These are phyloP conservation scores for Sporisorium reilianum DNA, from an alignment of 1,284 basidiomycete species.

Conservation along the genomic window DNA sequence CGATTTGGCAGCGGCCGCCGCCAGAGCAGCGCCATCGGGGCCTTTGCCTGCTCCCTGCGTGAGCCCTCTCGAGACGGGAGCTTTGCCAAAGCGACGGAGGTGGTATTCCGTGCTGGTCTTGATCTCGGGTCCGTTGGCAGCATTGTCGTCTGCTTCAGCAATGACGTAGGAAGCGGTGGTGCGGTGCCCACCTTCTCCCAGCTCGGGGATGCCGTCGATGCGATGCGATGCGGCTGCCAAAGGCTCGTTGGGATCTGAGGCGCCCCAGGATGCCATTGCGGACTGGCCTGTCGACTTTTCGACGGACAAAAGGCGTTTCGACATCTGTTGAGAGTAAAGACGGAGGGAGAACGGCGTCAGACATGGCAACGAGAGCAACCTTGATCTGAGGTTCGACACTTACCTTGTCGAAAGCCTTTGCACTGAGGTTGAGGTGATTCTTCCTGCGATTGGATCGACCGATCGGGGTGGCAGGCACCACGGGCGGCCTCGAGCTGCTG, in stretches of 20 bases:
- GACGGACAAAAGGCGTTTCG: slow-evolving; percentile 44
- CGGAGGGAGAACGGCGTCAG: no score
- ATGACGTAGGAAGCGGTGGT: slow-evolving; percentile 48
- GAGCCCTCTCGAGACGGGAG: slow-evolving; percentile 45
- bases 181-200: slow-evolving; percentile 47
- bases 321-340: no score
- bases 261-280: slow-evolving; percentile 37
- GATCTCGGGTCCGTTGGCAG: slow-evolving; percentile 19
- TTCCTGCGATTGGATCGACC: slow-evolving; percentile 50
- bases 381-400: no score
- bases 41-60: slow-evolving; percentile 53
- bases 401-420: slow-evolving; percentile 62
- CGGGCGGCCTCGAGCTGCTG: slow-evolving; percentile 43
- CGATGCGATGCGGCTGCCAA: slow-evolving; percentile 29
- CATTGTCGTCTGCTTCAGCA: slow-evolving; percentile 45
- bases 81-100: slow-evolving; percentile 39
- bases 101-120: slow-evolving; percentile 53
- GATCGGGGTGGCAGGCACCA: slow-evolving; percentile 45
- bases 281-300: no score
- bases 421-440: slow-evolving; percentile 57
- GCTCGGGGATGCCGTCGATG: slow-evolving; percentile 43
- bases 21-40: slow-evolving; percentile 56
- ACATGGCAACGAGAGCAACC: no score
- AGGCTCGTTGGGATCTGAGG: slow-evolving; percentile 31
- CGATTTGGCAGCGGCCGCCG: slow-evolving; percentile 55